Evolutionary conservation across 2,329 filamentous ascomycete species (phyloP), one percentile per base, ranked within the genome.

Genomic region (Claviceps sp.): DNA sequence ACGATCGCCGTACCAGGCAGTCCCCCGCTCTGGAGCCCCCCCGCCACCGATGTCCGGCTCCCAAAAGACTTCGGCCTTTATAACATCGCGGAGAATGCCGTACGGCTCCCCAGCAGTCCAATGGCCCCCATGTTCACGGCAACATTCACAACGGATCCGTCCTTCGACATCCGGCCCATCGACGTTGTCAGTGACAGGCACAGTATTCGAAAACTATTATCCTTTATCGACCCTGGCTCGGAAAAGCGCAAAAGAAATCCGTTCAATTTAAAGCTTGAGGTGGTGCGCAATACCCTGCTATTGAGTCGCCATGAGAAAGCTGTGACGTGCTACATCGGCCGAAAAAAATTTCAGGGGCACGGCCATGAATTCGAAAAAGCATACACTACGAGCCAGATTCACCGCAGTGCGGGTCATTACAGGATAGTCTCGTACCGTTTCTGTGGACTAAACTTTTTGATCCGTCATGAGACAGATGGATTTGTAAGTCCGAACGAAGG

Each of bases 201-300:
- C 59, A 74, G 71, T 50, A 66, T 76, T 48, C 70, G 72, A 34
- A 76, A 76, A 58, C 68, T 76, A 20, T 62, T 76, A 2, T 62
- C 63, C 2, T 74, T 76, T 54, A 54, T 74, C 49, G 60, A 68
- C 40, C 64, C 64, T 1, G 49, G 20, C 6, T 54, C 58, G 2
- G 51, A 45, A 24, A 60, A 51, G 41, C 53, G 62, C 37, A 56
- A 60, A 61, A 70, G 11, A 9, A 59, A 5, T 74, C 22, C 22
- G 3, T 22, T 75, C 55, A 64, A 60, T 16, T 71, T 76, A 42
- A 52, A 63, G 1, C 60, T 71, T 37, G 72, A 76, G 54, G 52
- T 70, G 5, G 57, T 57, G 3, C 56, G 62, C 16, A 60, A 64
- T 9, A 73, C 72, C 0, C 63, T 63, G 14, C 60, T 73, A 1